phyloP scores from a whole-genome alignment of 208 protist genomes.

The Trypanosoma rangeli region DNA sequence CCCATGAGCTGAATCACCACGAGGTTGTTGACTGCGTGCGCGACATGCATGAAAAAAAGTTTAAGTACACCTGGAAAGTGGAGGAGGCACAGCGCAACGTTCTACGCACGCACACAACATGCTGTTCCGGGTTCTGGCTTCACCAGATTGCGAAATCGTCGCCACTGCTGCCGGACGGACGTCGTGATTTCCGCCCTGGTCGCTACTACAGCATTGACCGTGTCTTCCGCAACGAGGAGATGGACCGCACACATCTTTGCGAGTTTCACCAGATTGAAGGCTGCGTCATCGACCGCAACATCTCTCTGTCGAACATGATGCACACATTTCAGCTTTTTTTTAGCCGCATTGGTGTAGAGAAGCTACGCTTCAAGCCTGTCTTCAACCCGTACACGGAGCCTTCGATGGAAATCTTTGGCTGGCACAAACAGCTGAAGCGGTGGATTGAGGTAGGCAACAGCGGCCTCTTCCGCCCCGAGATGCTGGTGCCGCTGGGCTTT shows the following conservation, averaged over 20 bases:
- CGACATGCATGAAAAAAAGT: conserved; percentile 93
- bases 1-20: conserved; percentile 37
- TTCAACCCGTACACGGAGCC: conserved; percentile 99
- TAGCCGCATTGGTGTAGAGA: conserved; percentile 93
- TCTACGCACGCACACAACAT: conserved; percentile 99
- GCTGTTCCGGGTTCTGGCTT: conserved; percentile 96
- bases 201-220: conserved; percentile 99
- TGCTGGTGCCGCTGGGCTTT: conserved; percentile 98
- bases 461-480: conserved; percentile 98
- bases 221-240: conserved; percentile 99
- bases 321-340: conserved; percentile 98
- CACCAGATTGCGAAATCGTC: conserved; percentile 92
- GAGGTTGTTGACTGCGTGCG: conserved; percentile 95
- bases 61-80: conserved; percentile 94
- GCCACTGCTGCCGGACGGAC: conserved; percentile 42
- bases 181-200: conserved; percentile 91
- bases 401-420: conserved; percentile 99
- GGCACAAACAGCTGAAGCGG: conserved; percentile 94
- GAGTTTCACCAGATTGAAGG: conserved; percentile 99
- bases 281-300: conserved; percentile 96
- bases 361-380: conserved; percentile 99
- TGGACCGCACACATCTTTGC: conserved; percentile 99
- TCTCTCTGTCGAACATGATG: conserved; percentile 99
- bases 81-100: conserved; percentile 97
- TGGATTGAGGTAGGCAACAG: conserved; percentile 99